Evolutionary conservation across 257 asterid genomes (phyloP).

Genomic region (Marsdenia floribunda): DNA sequence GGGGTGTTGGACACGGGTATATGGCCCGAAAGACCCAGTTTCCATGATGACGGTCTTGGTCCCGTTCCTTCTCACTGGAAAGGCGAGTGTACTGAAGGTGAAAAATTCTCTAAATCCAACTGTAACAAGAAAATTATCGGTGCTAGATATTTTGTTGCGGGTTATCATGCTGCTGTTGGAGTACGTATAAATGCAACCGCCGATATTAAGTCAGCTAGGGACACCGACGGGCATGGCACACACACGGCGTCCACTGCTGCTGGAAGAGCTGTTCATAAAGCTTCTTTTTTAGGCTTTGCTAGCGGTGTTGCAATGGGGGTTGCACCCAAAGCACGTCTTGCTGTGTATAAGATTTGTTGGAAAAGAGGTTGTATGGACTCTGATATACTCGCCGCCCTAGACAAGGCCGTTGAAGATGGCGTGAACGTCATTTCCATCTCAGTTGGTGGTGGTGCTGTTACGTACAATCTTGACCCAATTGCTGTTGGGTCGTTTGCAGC

Average conservation of each 20-base stretch:
- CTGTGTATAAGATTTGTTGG: slow-evolving; percentile 81
- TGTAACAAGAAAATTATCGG: slow-evolving; percentile 74
- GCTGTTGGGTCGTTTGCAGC: slow-evolving; percentile 84
- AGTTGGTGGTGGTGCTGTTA: slow-evolving; percentile 64
- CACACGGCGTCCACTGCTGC: slow-evolving; percentile 93
- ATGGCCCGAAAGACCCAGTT: slow-evolving; percentile 67
- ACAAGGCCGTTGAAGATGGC: slow-evolving; percentile 83
- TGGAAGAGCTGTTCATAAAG: slow-evolving; percentile 61
- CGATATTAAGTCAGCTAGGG: slow-evolving; percentile 57
- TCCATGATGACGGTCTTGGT: slow-evolving; percentile 64
- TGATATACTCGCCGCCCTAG: slow-evolving; percentile 74
- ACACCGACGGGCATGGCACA: slow-evolving; percentile 76
- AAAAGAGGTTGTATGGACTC: slow-evolving; percentile 73
- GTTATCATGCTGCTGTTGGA: slow-evolving; percentile 50
- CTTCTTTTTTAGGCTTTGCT: slow-evolving; percentile 65
- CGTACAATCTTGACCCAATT: slow-evolving; percentile 58
- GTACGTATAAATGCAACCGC: slow-evolving; percentile 16
- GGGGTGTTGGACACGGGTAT: slow-evolving; percentile 82
- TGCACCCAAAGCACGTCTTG: slow-evolving; percentile 77
- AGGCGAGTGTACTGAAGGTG: slow-evolving; percentile 59
- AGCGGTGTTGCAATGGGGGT: slow-evolving; percentile 66
- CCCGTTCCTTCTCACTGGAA: slow-evolving; percentile 61
- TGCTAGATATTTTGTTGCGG: slow-evolving; percentile 49
- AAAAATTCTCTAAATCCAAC: slow-evolving; percentile 39
- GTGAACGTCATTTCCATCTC: slow-evolving; percentile 69